Conservation (phyloP, 2,329 filamentous ascomycete species). For the Fusarium tupiense region DNA sequence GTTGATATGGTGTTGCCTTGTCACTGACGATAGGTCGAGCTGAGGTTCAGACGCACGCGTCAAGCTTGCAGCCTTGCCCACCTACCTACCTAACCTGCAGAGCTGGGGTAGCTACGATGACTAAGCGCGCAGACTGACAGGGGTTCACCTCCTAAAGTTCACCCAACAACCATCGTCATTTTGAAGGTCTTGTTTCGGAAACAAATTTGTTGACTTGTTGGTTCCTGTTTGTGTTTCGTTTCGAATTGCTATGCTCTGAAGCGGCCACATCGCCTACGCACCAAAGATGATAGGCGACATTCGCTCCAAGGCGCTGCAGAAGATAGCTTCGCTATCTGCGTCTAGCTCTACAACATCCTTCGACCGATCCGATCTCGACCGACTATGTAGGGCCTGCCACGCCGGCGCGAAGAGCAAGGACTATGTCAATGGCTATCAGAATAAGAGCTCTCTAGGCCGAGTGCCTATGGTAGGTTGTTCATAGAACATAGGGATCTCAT, state of each 20-base stretch:
- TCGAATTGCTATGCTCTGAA: constrained; percentile 4
- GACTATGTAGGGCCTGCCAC: constrained; percentile 67
- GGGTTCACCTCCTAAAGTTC: constrained; percentile 40
- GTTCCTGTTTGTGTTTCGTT: constrained; percentile 5
- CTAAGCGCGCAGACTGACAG: constrained; percentile 47
- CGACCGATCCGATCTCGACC: constrained; percentile 71
- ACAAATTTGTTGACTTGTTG: constrained; percentile 35
- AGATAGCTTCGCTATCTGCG: constrained; percentile 71
- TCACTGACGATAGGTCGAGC: constrained; percentile 24
- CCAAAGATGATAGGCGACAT: constrained; percentile 64
- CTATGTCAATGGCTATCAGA: constrained; percentile 59
- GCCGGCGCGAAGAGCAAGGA: constrained; percentile 56
- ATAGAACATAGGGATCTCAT: not conserved
- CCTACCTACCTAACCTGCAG: constrained; percentile 31
- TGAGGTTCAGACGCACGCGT: constrained; percentile 52
- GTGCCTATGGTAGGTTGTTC: constrained; percentile 67
- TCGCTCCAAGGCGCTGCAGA: constrained; percentile 70
- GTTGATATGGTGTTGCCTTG: constrained; percentile 36
- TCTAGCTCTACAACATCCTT: constrained; percentile 62
- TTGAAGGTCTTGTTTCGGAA: constrained; percentile 19
- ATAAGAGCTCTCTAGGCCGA: constrained; percentile 58
- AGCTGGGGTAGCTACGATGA: constrained; percentile 53
- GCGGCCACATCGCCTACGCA: not conserved
- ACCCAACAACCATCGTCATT: constrained; percentile 37
- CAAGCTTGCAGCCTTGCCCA: constrained; percentile 63